phyloP scores from a whole-genome alignment of 2,329 filamentous ascomycete genomes.

The Pyrenochaeta sp. region DNA sequence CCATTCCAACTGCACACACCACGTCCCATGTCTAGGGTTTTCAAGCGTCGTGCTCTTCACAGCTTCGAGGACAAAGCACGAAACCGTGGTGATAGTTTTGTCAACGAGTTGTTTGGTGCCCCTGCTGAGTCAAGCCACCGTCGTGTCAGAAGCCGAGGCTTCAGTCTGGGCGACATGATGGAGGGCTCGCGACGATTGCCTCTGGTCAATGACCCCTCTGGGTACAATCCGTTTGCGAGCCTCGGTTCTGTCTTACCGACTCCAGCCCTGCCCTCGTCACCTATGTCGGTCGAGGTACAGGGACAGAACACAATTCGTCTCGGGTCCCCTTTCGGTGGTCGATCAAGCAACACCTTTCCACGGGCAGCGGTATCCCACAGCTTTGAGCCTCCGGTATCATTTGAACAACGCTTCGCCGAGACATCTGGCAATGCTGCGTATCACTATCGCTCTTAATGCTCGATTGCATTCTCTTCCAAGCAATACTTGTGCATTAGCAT shows the following conservation, averaged over 20 bases:
- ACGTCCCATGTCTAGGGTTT: constrained; percentile 58
- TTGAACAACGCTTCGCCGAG: constrained; percentile 49
- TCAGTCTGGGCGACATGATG: constrained; percentile 65
- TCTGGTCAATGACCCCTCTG: constrained; percentile 57
- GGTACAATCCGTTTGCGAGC: constrained; percentile 40
- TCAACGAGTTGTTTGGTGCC: constrained; percentile 55
- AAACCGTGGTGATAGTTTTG: constrained; percentile 49
- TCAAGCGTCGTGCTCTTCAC: constrained; percentile 66
- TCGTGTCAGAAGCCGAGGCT: constrained; percentile 67
- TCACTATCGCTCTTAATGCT: constrained; percentile 31
- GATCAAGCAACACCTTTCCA: constrained; percentile 56
- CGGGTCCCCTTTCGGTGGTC: constrained; percentile 56
- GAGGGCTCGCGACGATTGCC: constrained; percentile 59
- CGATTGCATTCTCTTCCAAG: constrained; percentile 23
- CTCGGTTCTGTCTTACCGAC: constrained; percentile 31
- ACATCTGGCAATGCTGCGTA: constrained; percentile 32
- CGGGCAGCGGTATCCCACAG: constrained; percentile 49
- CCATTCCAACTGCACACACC: constrained; percentile 64
- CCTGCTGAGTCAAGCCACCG: constrained; percentile 61
- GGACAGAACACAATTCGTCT: constrained; percentile 54
- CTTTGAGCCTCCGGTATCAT: constrained; percentile 48
- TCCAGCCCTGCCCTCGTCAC: constrained; percentile 29
- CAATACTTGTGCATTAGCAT: constrained; percentile 30
- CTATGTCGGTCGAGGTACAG: constrained; percentile 22
- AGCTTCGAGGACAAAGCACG: constrained; percentile 58